Conservation (phyloP, 2,329 filamentous ascomycete genomes). For the Colletotrichum camelliae region DNA sequence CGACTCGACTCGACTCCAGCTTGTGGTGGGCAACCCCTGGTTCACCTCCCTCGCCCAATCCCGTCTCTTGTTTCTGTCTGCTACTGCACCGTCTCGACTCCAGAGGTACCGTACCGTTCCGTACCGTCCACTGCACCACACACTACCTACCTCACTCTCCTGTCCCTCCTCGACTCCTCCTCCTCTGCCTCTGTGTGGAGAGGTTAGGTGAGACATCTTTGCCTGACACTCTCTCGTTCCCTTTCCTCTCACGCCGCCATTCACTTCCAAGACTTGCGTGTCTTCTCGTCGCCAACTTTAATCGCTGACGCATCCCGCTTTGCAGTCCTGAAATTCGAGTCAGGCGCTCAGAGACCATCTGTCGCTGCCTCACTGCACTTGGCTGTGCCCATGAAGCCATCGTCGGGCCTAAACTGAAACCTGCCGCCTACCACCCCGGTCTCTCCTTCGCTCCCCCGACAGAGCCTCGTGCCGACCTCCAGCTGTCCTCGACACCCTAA, state of each 20-base stretch:
- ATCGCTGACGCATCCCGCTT: neutral
- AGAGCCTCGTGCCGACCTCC: neutral
- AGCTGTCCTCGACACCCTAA: neutral
- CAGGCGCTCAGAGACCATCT: neutral
- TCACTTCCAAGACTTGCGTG: neutral
- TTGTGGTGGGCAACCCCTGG: conserved; percentile 15
- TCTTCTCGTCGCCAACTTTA: conserved; percentile 6
- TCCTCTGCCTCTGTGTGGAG: conserved; percentile 9
- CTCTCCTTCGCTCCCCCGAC: neutral
- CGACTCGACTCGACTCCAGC: conserved; percentile 11
- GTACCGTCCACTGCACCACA: neutral
- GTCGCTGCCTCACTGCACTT: neutral
- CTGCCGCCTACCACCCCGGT: conserved; percentile 7
- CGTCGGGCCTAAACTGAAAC: conserved; percentile 20
- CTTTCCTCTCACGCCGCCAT: neutral
- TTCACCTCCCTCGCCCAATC: conserved; percentile 14
- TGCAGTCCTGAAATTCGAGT: neutral
- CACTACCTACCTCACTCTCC: conserved; percentile 1
- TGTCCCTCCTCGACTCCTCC: conserved; percentile 7
- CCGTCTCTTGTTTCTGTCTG: conserved; percentile 16
- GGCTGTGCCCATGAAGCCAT: conserved; percentile 20
- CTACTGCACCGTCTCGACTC: neutral
- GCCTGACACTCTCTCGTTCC: conserved; percentile 12
- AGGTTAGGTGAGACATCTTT: conserved; percentile 22
- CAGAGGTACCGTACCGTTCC: neutral